phyloP scores from a whole-genome alignment of 306 rosid genomes.

The Cicer pinnatifidum region DNA sequence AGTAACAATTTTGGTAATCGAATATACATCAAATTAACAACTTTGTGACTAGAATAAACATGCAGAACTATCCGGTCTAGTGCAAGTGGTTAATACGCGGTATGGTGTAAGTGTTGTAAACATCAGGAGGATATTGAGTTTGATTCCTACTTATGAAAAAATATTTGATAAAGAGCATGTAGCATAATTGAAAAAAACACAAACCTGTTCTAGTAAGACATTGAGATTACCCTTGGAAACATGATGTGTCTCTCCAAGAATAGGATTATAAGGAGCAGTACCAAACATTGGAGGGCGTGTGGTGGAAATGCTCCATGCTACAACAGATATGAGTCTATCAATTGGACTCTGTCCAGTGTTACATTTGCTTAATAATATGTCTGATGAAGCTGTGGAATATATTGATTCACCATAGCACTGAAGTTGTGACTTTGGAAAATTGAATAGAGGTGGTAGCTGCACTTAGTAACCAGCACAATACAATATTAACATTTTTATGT shows the following conservation, averaged over 20 bases:
- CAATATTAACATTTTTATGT: neutral
- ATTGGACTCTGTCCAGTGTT: slow-evolving; percentile 55
- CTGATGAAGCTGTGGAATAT: slow-evolving; percentile 56
- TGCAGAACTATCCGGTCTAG: too few species aligned
- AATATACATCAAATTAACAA: too few species aligned
- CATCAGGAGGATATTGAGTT: too few species aligned
- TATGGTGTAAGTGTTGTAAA: too few species aligned
- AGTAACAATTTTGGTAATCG: too few species aligned
- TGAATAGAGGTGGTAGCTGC: slow-evolving; percentile 81
- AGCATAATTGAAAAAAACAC: neutral
- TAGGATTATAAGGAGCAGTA: slow-evolving; percentile 81
- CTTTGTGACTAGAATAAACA: too few species aligned
- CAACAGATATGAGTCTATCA: slow-evolving; percentile 69
- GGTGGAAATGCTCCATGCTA: slow-evolving; percentile 81
- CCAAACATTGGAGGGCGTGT: slow-evolving; percentile 78
- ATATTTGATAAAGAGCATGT: too few species aligned
- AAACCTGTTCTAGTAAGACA: slow-evolving; percentile 84
- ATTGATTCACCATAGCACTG: slow-evolving; percentile 86
- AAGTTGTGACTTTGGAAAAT: slow-evolving; percentile 91
- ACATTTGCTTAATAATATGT: slow-evolving; percentile 68
- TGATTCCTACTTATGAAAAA: too few species aligned
- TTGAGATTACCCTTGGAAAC: slow-evolving; percentile 72
- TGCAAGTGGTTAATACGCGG: too few species aligned
- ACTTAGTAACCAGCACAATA: neutral
- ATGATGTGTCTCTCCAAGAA: slow-evolving; percentile 98